phyloP scores from a whole-genome alignment of 2,329 filamentous ascomycete genomes.

The Pseudogymnoascus sp. region DNA sequence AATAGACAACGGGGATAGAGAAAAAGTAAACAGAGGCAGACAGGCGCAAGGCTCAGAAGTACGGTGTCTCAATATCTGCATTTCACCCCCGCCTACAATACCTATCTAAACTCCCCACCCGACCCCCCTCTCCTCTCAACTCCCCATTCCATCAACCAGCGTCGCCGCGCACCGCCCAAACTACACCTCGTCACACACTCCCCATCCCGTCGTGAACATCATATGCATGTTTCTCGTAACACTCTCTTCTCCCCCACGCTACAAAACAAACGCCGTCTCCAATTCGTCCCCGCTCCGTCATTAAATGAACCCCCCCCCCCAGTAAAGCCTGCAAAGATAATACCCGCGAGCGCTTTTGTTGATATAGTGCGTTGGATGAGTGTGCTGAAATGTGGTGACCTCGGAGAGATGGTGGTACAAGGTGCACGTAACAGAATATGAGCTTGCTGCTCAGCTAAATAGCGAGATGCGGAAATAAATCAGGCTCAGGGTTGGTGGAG shows the following conservation, averaged over 20 bases:
- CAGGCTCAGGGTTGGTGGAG: background rate
- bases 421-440: background rate
- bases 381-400: background rate
- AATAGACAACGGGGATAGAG: background rate
- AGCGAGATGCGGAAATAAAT: background rate
- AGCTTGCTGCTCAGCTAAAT: background rate
- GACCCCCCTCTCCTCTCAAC: background rate
- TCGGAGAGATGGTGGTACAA: conserved; percentile 1
- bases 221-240: conserved; percentile 6
- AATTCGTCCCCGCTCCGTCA: background rate
- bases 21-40: background rate
- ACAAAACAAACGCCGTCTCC: background rate
- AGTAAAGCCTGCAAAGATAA: background rate
- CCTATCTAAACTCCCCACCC: background rate
- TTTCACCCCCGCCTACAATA: background rate
- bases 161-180: background rate
- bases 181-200: background rate
- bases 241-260: background rate
- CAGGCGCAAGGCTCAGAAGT: background rate
- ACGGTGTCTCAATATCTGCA: conserved; percentile 3
- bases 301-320: background rate
- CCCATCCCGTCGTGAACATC: background rate
- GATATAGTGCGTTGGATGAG: background rate
- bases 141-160: background rate
- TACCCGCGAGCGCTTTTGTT: background rate